Evolutionary conservation across 2,329 filamentous ascomycete species (phyloP).

Genomic region (Ustilaginoidea virens): DNA sequence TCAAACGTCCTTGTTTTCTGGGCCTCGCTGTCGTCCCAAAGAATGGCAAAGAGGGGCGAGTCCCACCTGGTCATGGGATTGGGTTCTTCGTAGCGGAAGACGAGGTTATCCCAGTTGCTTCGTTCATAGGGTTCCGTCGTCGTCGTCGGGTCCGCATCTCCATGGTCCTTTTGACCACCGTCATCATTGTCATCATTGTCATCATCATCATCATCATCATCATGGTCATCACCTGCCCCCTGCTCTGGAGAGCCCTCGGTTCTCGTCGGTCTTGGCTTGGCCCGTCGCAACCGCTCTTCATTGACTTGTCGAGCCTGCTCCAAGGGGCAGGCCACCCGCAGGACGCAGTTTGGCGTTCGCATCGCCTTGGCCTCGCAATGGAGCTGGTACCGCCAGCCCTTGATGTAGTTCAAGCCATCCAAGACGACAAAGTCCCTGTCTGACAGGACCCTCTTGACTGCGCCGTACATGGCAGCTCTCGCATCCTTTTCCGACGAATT

Average conservation of each 20-base stretch:
- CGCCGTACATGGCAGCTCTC: constrained; percentile 58
- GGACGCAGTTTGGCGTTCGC: constrained; percentile 58
- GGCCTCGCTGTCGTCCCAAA: constrained; percentile 58
- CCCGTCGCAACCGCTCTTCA: constrained; percentile 31
- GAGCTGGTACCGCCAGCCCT: constrained; percentile 76
- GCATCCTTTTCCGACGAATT: constrained; percentile 70
- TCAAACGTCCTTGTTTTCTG: constrained; percentile 41
- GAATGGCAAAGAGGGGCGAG: constrained; percentile 63
- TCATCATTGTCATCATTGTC: not conserved
- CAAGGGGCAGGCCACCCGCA: constrained; percentile 44
- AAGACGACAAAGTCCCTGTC: constrained; percentile 64
- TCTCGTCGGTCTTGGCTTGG: constrained; percentile 1
- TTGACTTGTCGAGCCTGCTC: constrained; percentile 45
- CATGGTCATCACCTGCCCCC: not conserved
- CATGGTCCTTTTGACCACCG: not conserved
- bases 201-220: not conserved
- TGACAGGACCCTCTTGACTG: constrained; percentile 61
- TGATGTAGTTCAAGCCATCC: constrained; percentile 77
- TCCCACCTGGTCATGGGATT: constrained; percentile 79
- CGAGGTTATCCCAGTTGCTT: constrained; percentile 59
- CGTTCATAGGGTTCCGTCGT: constrained; percentile 30
- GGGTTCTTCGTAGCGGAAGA: constrained; percentile 74
- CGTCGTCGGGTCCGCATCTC: not conserved
- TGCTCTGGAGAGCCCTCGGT: constrained; percentile 4
- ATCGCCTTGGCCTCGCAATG: constrained; percentile 74